A percentile compares a stretch with the other conserved stretches of the same genome.
Evolutionary conservation across 805 yeast species (phyloP).

Genomic region (Saccharomycopsis microspora): DNA sequence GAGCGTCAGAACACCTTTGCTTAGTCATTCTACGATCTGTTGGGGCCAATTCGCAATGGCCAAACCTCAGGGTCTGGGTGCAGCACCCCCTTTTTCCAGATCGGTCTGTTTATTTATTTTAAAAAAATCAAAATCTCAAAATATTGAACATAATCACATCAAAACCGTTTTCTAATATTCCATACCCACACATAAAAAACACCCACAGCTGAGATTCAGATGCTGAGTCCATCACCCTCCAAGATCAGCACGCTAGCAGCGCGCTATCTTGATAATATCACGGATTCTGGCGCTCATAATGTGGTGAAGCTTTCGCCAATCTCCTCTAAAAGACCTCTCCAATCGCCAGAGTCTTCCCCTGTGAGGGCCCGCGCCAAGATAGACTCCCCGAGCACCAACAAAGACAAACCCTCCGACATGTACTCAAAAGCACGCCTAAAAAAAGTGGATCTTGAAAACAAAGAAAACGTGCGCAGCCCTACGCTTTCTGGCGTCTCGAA

Average conservation of each 20-base stretch:
- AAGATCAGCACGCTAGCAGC: slow-evolving; percentile 8
- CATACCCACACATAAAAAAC: not conserved
- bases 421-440: not conserved
- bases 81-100: not conserved
- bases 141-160: not conserved
- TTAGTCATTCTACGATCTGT: too few relatives aligned
- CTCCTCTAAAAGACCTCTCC: not conserved
- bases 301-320: not conserved
- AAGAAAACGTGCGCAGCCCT: not conserved
- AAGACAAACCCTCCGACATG: slow-evolving; percentile 1
- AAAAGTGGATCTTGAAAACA: not conserved
- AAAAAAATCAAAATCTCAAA: not conserved
- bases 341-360: not conserved
- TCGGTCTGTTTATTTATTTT: not conserved
- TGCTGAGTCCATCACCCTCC: not conserved
- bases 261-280: slow-evolving; percentile 12
- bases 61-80: not conserved
- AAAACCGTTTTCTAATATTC: not conserved
- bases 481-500: not conserved
- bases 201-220: not conserved
- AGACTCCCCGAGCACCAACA: slow-evolving; percentile 3
- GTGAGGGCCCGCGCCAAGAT: not conserved
- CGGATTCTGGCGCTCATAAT: not conserved
- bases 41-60: too few relatives aligned
- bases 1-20: too few relatives aligned